Conservation (phyloP, 139 green algal genomes). For the Desmodesmus armatus region DNA sequence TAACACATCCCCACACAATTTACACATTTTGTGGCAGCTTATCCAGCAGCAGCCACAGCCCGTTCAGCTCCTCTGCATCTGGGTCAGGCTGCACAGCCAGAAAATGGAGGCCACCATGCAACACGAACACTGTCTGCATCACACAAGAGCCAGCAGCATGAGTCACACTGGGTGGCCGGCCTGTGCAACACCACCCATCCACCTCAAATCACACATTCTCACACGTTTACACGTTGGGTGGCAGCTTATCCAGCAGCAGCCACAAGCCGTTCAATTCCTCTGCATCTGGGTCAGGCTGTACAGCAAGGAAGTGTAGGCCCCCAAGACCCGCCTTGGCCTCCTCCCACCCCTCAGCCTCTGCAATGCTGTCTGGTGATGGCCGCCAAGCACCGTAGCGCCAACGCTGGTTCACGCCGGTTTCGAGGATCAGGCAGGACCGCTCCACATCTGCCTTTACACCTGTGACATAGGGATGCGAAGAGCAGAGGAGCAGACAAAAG, state of each 20-base stretch:
- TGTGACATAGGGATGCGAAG: neutral
- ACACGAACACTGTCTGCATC: neutral
- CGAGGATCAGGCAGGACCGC: conserved; percentile 89
- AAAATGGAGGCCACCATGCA: conserved; percentile 85
- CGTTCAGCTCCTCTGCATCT: conserved; percentile 87
- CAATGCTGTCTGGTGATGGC: conserved; percentile 75
- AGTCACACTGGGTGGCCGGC: neutral
- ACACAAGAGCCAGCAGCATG: neutral
- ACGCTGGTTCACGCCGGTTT: conserved; percentile 94
- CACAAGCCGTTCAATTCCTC: conserved; percentile 92
- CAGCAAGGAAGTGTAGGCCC: conserved; percentile 97
- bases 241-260: conserved; percentile 86
- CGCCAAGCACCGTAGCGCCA: conserved; percentile 93
- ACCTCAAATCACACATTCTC: neutral
- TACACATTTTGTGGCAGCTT: conserved; percentile 61
- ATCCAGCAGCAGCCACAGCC: conserved; percentile 95
- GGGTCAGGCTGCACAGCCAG: conserved; percentile 93
- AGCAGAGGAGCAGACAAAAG: neutral
- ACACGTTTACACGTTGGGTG: conserved; percentile 55
- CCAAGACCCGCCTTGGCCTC: conserved; percentile 82
- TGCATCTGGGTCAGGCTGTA: conserved; percentile 92
- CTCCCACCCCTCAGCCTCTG: conserved; percentile 93
- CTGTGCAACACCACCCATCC: neutral
- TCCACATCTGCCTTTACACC: conserved; percentile 81
- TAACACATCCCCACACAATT: neutral